Evolutionary conservation across 2,329 filamentous ascomycete species (phyloP), one percentile per base, ranked within the genome.

Genomic region (Aspergillus hortae): DNA sequence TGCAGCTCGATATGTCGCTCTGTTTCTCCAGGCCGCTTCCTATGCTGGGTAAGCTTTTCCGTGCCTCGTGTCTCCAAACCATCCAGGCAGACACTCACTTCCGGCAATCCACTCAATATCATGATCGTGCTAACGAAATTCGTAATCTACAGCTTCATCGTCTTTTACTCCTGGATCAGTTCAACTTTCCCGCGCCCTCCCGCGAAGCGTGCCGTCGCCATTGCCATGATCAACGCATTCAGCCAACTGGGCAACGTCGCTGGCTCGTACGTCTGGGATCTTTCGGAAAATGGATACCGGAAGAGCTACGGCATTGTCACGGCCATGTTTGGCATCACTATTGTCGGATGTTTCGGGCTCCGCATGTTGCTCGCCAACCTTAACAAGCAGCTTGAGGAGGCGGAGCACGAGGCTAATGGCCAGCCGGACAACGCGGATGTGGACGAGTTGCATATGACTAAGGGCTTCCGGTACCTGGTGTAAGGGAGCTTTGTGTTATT

Each of bases 181-280:
- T 57, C 60, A 25, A 64, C 62, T 4, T 79, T 92, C 54, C 87
- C 88, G 0, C 81, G 88, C 2, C 88, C 89, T 1, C 86, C 87
- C 0, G 86, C 88, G 17, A 90, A 90, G 73, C 80, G 87, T 49
- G 84, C 84, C 4, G 82, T 87, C 0, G 87, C 86, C 0, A 69
- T 92, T 4, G 89, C 87, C 4, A 84, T 88, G 57, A 88, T 91
- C 72, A 92, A 92, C 65, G 85, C 86, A 1, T 77, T 89, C 23
- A 82, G 80, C 17, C 62, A 65, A 69, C 72, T 83, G 2, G 80
- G 80, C 48, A 83, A 82, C 61, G 75, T 83, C 0, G 82, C 83
- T 0, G 83, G 83, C 2, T 81, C 78, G 0, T 86, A 86, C 60
- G 83, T 86, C 3, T 86, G 83, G 83, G 71, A 76, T 48, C 73